Evolutionary conservation across 1,139 yeast species (phyloP).

Genomic region (Yamadazyma atmosphaerica): DNA sequence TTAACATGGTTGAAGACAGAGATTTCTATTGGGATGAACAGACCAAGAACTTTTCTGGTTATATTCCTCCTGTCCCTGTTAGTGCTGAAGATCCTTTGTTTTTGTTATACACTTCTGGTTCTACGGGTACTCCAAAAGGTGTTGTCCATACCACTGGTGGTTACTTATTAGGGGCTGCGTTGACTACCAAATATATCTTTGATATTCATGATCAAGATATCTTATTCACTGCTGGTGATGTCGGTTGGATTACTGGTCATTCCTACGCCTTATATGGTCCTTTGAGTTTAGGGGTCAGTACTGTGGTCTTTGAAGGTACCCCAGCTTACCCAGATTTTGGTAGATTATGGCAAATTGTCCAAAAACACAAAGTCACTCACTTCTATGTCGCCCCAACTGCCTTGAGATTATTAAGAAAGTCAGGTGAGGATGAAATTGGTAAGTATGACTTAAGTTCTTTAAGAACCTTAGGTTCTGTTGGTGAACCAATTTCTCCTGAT

Average conservation of each 20-base stretch:
- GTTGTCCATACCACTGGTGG: conserved; percentile 96
- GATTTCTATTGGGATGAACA: conserved; percentile 96
- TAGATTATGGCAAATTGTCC: conserved; percentile 95
- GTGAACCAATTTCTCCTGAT: conserved; percentile 98
- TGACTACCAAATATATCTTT: conserved; percentile 90
- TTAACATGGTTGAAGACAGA: conserved; percentile 76
- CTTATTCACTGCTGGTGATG: conserved; percentile 96
- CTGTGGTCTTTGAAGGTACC: conserved; percentile 94
- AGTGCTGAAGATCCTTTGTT: conserved; percentile 91
- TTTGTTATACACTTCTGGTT: conserved; percentile 92
- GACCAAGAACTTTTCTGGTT: conserved; percentile 75
- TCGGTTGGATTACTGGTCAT: conserved; percentile 99
- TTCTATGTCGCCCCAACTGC: conserved; percentile 99
- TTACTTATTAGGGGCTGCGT: conserved; percentile 88
- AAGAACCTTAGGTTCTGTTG: conserved; percentile 96
- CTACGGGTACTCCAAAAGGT: conserved; percentile 98
- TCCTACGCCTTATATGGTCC: conserved; percentile 96
- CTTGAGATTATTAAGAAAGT: conserved; percentile 88
- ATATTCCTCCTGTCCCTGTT: conserved; percentile 85
- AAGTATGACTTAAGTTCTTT: conserved; percentile 87
- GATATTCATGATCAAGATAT: conserved; percentile 89
- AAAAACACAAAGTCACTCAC: conserved; percentile 91
- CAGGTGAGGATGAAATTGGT: conserved; percentile 82
- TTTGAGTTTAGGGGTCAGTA: conserved; percentile 80
- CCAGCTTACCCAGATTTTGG: conserved; percentile 98